These are phyloP conservation scores for Suillus placidus DNA, from an alignment of 768 basidiomycete genomes.

Conservation along the genomic window DNA sequence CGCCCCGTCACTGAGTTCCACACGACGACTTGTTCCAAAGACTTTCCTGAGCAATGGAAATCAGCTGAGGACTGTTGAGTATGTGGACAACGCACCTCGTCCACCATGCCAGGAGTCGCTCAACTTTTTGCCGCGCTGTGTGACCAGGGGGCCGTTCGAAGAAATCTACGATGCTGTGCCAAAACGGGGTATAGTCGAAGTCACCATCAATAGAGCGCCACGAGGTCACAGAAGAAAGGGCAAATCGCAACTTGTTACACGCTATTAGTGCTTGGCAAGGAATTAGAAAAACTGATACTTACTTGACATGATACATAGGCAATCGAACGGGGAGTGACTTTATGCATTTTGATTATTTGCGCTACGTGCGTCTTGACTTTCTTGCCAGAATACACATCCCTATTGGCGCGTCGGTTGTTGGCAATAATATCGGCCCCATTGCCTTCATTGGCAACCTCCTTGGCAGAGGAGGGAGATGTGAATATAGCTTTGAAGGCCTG, in stretches of 20 bases:
- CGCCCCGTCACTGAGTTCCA: too few species aligned
- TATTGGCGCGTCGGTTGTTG: background rate
- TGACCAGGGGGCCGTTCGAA: too few species aligned
- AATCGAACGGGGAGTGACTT: too few species aligned
- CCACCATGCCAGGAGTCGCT: too few species aligned
- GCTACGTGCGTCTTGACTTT: background rate
- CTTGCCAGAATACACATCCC: background rate
- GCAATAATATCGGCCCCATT: background rate
- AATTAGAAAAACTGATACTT: background rate
- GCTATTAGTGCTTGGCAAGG: background rate
- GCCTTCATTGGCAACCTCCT: background rate
- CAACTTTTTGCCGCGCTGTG: too few species aligned
- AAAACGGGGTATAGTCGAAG: background rate
- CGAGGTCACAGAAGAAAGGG: background rate
- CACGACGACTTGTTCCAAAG: too few species aligned
- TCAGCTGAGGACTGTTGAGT: too few species aligned
- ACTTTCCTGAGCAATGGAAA: too few species aligned
- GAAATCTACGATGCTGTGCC: too few species aligned
- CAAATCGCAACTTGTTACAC: background rate
- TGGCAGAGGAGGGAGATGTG: constrained; percentile 19
- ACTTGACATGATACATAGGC: background rate
- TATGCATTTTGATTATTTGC: too few species aligned
- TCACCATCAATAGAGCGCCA: background rate
- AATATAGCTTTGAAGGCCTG: constrained; percentile 19
- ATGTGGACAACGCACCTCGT: too few species aligned